Conservation (phyloP, 805 yeast genomes). For the Saccharomycopsis javanensis region DNA sequence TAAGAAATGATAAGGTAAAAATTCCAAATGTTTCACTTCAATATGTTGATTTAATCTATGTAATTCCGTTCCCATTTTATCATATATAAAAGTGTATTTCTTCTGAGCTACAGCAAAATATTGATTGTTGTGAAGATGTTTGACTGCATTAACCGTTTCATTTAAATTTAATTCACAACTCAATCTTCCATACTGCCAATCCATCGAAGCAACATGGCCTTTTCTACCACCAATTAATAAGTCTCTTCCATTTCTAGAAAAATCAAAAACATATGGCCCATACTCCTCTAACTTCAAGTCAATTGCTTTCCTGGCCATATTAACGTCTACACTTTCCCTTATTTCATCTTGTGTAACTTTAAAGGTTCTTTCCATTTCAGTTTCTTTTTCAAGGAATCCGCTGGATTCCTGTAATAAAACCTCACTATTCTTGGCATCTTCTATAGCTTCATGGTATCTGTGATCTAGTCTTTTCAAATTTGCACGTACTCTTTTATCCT, state of each 20-base stretch:
- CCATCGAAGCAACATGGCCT: conserved; percentile 94
- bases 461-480: conserved; percentile 59
- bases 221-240: conserved; percentile 77
- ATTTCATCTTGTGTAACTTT: conserved; percentile 79
- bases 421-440: conserved; percentile 80
- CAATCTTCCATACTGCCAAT: conserved; percentile 83
- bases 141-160: conserved; percentile 86
- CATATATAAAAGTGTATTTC: conserved; percentile 86
- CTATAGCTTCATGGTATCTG: conserved; percentile 68
- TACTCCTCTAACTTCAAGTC: conserved; percentile 62
- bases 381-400: conserved; percentile 87
- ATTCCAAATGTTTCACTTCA: conserved; percentile 74
- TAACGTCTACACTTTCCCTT: conserved; percentile 59
- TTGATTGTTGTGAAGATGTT: conserved; percentile 85
- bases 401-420: conserved; percentile 71
- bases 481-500: conserved; percentile 52
- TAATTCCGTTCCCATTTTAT: conserved; percentile 81
- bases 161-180: conserved; percentile 75
- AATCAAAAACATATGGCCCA: conserved; percentile 82
- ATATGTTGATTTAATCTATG: conserved; percentile 87
- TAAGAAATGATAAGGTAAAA: conserved; percentile 85
- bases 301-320: conserved; percentile 67
- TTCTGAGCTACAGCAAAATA: conserved; percentile 96
- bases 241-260: conserved; percentile 80
- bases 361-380: conserved; percentile 83